These are phyloP conservation scores for Phialophora verrucosa DNA, from an alignment of 2,329 filamentous ascomycete genomes.

Conservation along the genomic window DNA sequence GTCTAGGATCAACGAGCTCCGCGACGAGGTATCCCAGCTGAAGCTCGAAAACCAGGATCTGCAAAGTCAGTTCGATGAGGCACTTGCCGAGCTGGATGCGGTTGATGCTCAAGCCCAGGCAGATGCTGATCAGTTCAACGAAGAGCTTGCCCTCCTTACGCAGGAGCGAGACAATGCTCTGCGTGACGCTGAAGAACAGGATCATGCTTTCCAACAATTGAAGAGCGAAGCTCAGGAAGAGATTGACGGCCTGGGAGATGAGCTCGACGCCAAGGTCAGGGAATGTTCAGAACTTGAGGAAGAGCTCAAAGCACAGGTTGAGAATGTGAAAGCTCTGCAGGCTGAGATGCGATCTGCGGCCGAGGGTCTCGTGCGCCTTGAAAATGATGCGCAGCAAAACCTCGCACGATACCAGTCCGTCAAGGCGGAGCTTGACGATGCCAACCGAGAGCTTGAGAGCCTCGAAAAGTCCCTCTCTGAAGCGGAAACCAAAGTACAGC, in stretches of 20 bases:
- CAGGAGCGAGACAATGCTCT: conserved; percentile 85
- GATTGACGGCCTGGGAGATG: conserved; percentile 63
- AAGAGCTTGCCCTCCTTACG: conserved; percentile 79
- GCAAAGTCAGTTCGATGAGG: conserved; percentile 78
- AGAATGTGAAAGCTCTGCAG: conserved; percentile 90
- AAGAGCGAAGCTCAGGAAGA: conserved; percentile 65
- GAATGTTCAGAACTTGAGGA: conserved; percentile 72
- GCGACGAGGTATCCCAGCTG: conserved; percentile 83
- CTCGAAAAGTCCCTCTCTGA: conserved; percentile 84
- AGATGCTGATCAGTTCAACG: conserved; percentile 77
- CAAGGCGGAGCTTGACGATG: conserved; percentile 79
- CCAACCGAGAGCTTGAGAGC: conserved; percentile 84
- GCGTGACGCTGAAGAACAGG: conserved; percentile 70
- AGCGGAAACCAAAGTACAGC: conserved; percentile 83
- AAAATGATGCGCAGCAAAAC: conserved; percentile 86
- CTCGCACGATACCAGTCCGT: conserved; percentile 78
- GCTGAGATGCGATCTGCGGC: conserved; percentile 92
- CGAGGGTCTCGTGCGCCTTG: conserved; percentile 81
- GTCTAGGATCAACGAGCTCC: conserved; percentile 77
- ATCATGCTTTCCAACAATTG: conserved; percentile 57
- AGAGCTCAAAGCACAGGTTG: conserved; percentile 75
- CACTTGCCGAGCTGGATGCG: conserved; percentile 77
- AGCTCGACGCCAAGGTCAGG: conserved; percentile 73
- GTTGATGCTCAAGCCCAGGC: conserved; percentile 76
- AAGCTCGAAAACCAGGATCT: conserved; percentile 91